Evolutionary conservation across 1,284 basidiomycete species (phyloP), one percentile per base, ranked within the genome.

Genomic region (Neolentinus lepideus): DNA sequence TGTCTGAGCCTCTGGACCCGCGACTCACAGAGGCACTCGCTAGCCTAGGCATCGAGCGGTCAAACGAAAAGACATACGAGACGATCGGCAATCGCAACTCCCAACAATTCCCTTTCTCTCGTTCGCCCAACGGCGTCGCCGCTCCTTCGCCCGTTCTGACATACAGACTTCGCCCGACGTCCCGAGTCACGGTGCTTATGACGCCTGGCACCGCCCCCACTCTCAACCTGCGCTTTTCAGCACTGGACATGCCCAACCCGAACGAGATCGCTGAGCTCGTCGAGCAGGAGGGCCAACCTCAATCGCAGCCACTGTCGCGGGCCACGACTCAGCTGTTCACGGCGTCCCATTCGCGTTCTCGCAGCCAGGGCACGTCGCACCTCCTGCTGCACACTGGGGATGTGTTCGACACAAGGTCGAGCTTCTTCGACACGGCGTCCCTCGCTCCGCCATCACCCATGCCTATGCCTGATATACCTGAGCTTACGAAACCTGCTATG

Each of bases 201-300:
- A 69, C 75, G 46, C 65, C 67, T 29, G 78, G 77, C 54, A 69
- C 69, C 21, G 75, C 83, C 1, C 86, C 88, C 12, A 75, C 72
- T 26, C 72, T 90, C 26, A 71, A 81, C 50, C 72, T 90, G 61
- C 79, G 83, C 21, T 80, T 88, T 59, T 88, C 86, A 0, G 66
- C 67, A 26, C 67, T 83, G 33, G 72, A 75, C 46, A 63, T 84
- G 53, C 77, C 80, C 16, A 66, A 61, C 36, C 73, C 74, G 38
- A 26, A 24, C 10, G 51, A 31, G 14, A 31, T 52, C 14, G 6
- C 11, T 3, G 12, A 22, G 24, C 33, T 31, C 21, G 26, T 36
- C 11, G 51, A 52, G 27, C n/a, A 22, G 51, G 27, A 24, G n/a
- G 16, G 4, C 6, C 12, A 43, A 43, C n/a, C 43, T 16, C 43